A percentile compares a stretch with the other conserved stretches of the same genome.
Conservation (phyloP, 2,329 filamentous ascomycete genomes). For the Fusarium duplospermum region DNA sequence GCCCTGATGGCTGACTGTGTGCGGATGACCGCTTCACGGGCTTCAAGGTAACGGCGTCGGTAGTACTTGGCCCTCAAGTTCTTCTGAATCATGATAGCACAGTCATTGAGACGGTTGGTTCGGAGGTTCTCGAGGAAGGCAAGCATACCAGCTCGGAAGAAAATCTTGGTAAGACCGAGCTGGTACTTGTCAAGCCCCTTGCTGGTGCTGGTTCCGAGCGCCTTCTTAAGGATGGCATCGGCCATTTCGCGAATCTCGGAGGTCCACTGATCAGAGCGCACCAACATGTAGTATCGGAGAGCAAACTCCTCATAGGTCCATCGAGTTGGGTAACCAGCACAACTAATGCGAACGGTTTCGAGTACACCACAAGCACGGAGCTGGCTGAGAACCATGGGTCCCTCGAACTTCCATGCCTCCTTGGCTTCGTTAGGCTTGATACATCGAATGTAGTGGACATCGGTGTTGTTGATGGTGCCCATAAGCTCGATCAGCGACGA, state of each 20-base stretch:
- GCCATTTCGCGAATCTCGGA: conserved; percentile 95
- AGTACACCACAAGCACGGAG: conserved; percentile 98
- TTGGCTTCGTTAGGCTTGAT: conserved; percentile 99
- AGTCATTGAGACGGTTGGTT: conserved; percentile 89
- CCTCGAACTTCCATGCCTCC: conserved; percentile 97
- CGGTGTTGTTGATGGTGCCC: conserved; percentile 96
- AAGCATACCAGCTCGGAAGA: conserved; percentile 99
- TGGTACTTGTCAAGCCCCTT: conserved; percentile 93
- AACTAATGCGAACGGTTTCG: conserved; percentile 97
- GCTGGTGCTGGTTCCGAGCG: conserved; percentile 80
- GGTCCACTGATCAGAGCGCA: conserved; percentile 90
- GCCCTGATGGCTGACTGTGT: conserved; percentile 85
- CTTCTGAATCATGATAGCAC: conserved; percentile 98
- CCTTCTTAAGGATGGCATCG: conserved; percentile 89
- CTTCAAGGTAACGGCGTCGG: conserved; percentile 88
- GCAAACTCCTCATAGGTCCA: conserved; percentile 99
- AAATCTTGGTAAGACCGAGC: conserved; percentile 97
- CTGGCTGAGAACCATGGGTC: conserved; percentile 98
- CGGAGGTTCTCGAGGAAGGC: conserved; percentile 96
- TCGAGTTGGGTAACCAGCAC: conserved; percentile 94
- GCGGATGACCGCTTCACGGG: conserved; percentile 81
- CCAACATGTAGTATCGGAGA: conserved; percentile 96
- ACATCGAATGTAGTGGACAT: conserved; percentile 98
- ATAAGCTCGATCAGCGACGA: conserved; percentile 98
- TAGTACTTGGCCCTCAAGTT: conserved; percentile 97